Base-by-base conservation (phyloP, 331 rosid genomes). In the Cydonia oblonga region DNA sequence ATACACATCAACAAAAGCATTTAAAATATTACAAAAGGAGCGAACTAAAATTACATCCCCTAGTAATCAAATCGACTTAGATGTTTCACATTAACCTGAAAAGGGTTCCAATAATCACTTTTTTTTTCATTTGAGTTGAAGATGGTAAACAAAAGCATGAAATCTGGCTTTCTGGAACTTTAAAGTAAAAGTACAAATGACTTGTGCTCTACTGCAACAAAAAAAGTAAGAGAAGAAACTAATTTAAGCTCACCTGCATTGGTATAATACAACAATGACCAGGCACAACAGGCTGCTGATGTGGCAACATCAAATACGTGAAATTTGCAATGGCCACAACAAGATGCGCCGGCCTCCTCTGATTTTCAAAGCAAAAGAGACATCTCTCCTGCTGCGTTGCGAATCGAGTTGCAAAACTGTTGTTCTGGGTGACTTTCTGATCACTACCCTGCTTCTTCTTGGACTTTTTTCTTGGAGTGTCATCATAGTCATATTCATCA, bases 231-330 rank as follows among this genome's bases (percentile, higher is more conserved):
- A 49, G 0, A 18, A 49, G 20, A 19, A 49, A 2, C 54, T 49
- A 49, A 57, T 32, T 28, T 49, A 66, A 75, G 73, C 85, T 82
- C 76, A 90, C 98, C 85, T 86, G 87, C 85, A 90, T 87, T 1
- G 98, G 96, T 65, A 90, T 76, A 80, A 93, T 90, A 80, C 95
- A 90, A 81, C 98, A 93, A 82, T 90, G 98, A 72, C 97, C 98
- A 13, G 87, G 86, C 67, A 85, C 96, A 75, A 93, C 68, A 19
- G 97, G 89, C 79, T 93, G 92, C 87, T 87, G 78, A 59, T 87
- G 89, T 24, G 96, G 97, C 82, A 93, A 78, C 98, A 90, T 93
- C 85, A 90, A 83, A 78, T 93, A 89, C 24, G 98, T 87, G 78
- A 74, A 85, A 67, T 86, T 86, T 66, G 89, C 98, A 2, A 89